Conservation (phyloP, 179 eudicot genomes). For the Spergularia azorica region DNA sequence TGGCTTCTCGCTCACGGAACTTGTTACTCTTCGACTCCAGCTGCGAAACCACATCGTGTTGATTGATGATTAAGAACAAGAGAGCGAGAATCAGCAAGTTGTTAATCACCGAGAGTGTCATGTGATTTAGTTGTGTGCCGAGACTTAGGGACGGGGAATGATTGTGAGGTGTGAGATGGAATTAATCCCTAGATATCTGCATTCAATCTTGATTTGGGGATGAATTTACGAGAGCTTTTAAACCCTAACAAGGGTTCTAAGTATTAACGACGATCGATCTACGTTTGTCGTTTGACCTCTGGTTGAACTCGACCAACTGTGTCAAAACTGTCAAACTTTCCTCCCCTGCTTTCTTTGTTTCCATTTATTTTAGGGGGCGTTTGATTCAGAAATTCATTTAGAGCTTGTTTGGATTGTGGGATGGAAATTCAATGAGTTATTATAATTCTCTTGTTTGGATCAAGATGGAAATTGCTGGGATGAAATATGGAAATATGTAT, state of each 20-base stretch:
- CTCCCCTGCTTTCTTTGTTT: background rate
- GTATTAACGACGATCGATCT: slow-evolving; percentile 5
- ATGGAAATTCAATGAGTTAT: no score
- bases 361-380: no score
- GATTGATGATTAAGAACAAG: slow-evolving; percentile 28
- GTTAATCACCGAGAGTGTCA: slow-evolving; percentile 40
- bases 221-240: background rate
- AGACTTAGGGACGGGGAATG: background rate
- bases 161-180: background rate
- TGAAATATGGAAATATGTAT: no score
- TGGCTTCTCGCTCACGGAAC: slow-evolving; percentile 73
- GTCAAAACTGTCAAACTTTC: background rate
- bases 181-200: background rate
- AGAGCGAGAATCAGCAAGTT: slow-evolving; percentile 32
- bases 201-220: slow-evolving; percentile 9
- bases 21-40: slow-evolving; percentile 40
- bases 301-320: background rate
- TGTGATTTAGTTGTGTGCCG: slow-evolving; percentile 23
- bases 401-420: no score
- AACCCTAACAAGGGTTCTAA: slow-evolving; percentile 10
- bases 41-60: slow-evolving; percentile 33
- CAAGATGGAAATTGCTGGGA: no score
- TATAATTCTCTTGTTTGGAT: no score
- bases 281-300: background rate
- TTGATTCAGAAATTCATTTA: no score